Base-by-base conservation (phyloP, 345 rosid genomes). In the Fremontodendron californicum region DNA sequence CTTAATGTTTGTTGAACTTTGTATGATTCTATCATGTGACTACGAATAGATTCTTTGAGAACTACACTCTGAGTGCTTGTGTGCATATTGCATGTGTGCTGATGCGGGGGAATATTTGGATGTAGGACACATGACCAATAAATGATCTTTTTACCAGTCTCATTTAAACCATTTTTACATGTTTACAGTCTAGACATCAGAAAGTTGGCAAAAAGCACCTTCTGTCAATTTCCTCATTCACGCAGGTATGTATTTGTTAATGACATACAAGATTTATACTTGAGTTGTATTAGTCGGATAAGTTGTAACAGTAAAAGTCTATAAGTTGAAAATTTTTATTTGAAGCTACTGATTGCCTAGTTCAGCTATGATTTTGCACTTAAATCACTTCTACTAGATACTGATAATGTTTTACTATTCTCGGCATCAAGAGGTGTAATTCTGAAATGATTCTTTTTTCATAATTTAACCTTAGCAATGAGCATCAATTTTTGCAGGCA, bases 171-270 rank as follows among this genome's bases (percentile, higher is more conserved):
- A 42, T 40, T 23, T 23, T 42, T 67, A 42, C 72, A 42, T 67
- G 52, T 43, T 19, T 84, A 72, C 91, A 93, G 99, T 90, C 96
- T 81, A 86, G 98, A 78, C 86, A 11, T 64, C 94, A 96, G 69
- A 93, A 96, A 78, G 91, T 90, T 81, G 99, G 98, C 39, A 98
- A 96, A 82, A 96, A 93, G 82, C 92, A 96, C 62, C 89, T 90
- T 75, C 92, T 96, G 76, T 90, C 99, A n/a, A 29, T 91, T 21
- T 91, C 97, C 43, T 87, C 94, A 48, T 89, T 95, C 82, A 74
- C 84, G 62, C 98, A 95, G 94, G 99, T 92, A 85, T 54, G 3
- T 10, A 7, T 45, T 78, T 82, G 25, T 69, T 12, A 58, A 63
- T 48, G 33, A 60, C 13, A 27, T 48, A 3, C 33, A 12, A 5